phyloP scores from a whole-genome alignment of 768 basidiomycete species.

The Tremella fuciformis region DNA sequence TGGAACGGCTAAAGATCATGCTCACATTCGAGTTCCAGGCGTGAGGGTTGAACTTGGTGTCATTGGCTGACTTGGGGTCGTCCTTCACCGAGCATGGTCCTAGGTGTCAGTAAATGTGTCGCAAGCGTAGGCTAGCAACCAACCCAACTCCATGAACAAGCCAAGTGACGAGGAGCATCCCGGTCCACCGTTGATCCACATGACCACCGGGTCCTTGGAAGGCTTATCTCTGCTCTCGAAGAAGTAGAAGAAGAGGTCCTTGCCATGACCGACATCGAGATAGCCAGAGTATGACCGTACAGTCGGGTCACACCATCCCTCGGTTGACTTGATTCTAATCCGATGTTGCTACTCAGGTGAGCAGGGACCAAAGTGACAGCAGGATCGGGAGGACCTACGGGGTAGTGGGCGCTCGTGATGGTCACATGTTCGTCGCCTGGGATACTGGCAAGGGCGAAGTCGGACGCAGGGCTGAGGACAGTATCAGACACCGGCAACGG shows the following conservation, averaged over 20 bases:
- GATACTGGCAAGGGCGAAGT: constrained; percentile 29
- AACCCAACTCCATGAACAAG: constrained; percentile 68
- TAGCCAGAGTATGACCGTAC: constrained; percentile 52
- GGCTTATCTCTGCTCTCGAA: constrained; percentile 63
- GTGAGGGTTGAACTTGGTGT: constrained; percentile 50
- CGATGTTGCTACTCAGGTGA: constrained; percentile 37
- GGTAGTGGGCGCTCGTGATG: constrained; percentile 32
- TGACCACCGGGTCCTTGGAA: constrained; percentile 47
- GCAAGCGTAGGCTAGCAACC: constrained; percentile 47
- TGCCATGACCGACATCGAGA: constrained; percentile 47
- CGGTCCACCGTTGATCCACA: constrained; percentile 58
- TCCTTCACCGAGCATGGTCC: constrained; percentile 68
- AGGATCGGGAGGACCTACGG: constrained; percentile 22
- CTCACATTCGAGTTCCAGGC: constrained; percentile 52
- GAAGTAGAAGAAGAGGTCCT: constrained; percentile 62
- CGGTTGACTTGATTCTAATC: constrained; percentile 54
- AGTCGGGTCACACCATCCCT: constrained; percentile 55
- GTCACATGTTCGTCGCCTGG: constrained; percentile 30
- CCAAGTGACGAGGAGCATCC: constrained; percentile 63
- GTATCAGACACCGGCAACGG: constrained; percentile 11
- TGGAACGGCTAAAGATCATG: neutral
- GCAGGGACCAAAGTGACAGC: neutral
- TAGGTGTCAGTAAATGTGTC: constrained; percentile 29
- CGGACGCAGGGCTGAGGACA: constrained; percentile 28
- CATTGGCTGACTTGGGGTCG: constrained; percentile 42